Conservation (phyloP, 2,329 filamentous ascomycete genomes). For the Bimuria novae-zelandiae region DNA sequence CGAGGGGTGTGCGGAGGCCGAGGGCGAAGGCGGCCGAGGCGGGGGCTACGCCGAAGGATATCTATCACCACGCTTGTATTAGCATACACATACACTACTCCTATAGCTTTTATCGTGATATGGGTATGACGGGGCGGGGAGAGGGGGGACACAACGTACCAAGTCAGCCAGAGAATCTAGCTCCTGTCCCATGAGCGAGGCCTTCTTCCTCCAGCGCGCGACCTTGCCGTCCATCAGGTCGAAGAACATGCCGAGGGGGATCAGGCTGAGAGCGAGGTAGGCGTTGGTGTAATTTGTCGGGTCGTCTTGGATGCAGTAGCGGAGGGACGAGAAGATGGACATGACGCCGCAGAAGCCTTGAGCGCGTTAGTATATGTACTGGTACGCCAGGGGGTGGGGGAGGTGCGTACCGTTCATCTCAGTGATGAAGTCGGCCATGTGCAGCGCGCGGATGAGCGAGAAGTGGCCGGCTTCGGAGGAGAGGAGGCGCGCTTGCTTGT, state of each 20-base stretch:
- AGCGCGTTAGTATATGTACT: not conserved
- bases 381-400: too few species aligned
- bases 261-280: conserved; percentile 81
- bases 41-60: conserved; percentile 93
- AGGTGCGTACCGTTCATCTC: conserved; percentile 68
- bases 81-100: not conserved
- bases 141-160: conserved; percentile 60
- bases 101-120: not conserved
- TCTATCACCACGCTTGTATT: conserved; percentile 56
- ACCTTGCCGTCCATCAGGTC: conserved; percentile 98
- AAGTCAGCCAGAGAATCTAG: conserved; percentile 93
- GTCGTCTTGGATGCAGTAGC: conserved; percentile 79
- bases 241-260: conserved; percentile 88
- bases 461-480: conserved; percentile 75
- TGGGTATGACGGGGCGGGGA: not conserved
- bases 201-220: conserved; percentile 95
- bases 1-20: conserved; percentile 80
- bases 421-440: conserved; percentile 83
- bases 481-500: conserved; percentile 78
- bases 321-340: conserved; percentile 93
- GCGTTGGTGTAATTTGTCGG: conserved; percentile 69
- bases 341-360: conserved; percentile 85
- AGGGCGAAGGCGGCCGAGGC: conserved; percentile 86
- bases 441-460: conserved; percentile 62
- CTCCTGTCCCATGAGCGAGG: conserved; percentile 96